Evolutionary conservation across 768 basidiomycete genomes (phyloP).

Genomic region (Tulasnella sp.): DNA sequence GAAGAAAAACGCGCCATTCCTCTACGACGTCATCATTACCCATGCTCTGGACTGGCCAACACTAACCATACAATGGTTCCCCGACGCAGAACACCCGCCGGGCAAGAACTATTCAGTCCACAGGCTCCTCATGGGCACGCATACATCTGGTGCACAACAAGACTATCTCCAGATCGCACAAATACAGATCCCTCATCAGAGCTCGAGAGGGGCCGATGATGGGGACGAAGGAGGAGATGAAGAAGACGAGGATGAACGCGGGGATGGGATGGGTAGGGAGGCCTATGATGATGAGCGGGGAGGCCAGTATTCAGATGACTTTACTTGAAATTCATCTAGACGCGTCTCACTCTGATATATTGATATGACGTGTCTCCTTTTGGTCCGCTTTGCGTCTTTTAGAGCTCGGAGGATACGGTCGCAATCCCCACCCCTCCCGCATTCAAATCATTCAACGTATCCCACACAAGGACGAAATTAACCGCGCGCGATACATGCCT

Average conservation of each 20-base stretch:
- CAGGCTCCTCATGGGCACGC: constrained; percentile 89
- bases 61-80: constrained; percentile 97
- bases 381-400: not conserved
- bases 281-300: constrained; percentile 88
- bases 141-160: constrained; percentile 88
- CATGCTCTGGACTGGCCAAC: constrained; percentile 98
- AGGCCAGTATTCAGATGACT: constrained; percentile 23
- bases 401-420: constrained; percentile 84
- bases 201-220: constrained; percentile 33
- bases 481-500: constrained; percentile 97
- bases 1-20: constrained; percentile 96
- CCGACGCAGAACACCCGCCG: constrained; percentile 86
- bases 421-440: constrained; percentile 66
- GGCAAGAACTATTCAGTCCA: constrained; percentile 93
- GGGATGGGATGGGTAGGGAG: constrained; percentile 63
- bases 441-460: constrained; percentile 88
- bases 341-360: not conserved
- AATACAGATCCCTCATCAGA: constrained; percentile 77
- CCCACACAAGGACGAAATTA: constrained; percentile 92
- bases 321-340: no score
- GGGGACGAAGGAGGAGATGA: constrained; percentile 31
- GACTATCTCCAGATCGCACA: constrained; percentile 95
- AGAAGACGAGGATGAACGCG: constrained; percentile 59
- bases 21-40: constrained; percentile 95
- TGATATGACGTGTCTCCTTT: not conserved